Percentiles rank a stretch among this genome's conserved stretches.
These are phyloP conservation scores for Emmonsiellopsis sp. DNA, from an alignment of 2,329 filamentous ascomycete genomes.

Conservation along the genomic window DNA sequence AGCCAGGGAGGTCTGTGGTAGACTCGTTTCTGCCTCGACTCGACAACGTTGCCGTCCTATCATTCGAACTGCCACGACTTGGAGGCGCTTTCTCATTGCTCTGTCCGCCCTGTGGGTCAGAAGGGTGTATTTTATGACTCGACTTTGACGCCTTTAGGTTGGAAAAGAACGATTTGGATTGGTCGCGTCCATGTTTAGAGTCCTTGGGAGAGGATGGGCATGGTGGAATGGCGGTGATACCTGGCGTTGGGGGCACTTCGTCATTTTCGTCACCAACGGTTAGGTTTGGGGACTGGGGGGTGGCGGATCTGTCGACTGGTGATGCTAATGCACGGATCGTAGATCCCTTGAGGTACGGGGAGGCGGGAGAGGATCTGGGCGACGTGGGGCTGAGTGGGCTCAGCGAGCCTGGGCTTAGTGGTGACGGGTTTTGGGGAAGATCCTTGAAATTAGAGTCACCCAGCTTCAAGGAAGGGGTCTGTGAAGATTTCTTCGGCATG, in stretches of 20 bases:
- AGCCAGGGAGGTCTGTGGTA: constrained; percentile 30
- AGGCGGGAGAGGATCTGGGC: constrained; percentile 8
- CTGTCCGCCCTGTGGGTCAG: constrained; percentile 28
- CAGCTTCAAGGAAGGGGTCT: constrained; percentile 7
- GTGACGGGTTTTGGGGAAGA: background rate
- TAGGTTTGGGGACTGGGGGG: constrained; percentile 19
- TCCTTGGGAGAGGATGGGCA: constrained; percentile 35
- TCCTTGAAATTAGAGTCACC: constrained; percentile 10
- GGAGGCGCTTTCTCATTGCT: constrained; percentile 25
- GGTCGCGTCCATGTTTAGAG: constrained; percentile 33
- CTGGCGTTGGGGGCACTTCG: constrained; percentile 27
- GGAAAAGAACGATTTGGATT: constrained; percentile 38
- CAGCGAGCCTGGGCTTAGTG: constrained; percentile 5
- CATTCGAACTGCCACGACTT: constrained; percentile 36
- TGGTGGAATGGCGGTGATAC: constrained; percentile 36
- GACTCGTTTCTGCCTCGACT: constrained; percentile 28
- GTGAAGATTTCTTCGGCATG: constrained; percentile 12
- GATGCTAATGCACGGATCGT: constrained; percentile 33
- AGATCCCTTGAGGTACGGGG: constrained; percentile 10
- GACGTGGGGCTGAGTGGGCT: constrained; percentile 8
- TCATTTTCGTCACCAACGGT: constrained; percentile 13
- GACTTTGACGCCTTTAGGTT: constrained; percentile 38
- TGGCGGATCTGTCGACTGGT: constrained; percentile 20
- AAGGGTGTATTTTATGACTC: constrained; percentile 31
- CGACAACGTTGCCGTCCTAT: constrained; percentile 27